These are phyloP conservation scores for Aspergillus fischeri DNA, from an alignment of 2,329 filamentous ascomycete species.

Conservation along the genomic window DNA sequence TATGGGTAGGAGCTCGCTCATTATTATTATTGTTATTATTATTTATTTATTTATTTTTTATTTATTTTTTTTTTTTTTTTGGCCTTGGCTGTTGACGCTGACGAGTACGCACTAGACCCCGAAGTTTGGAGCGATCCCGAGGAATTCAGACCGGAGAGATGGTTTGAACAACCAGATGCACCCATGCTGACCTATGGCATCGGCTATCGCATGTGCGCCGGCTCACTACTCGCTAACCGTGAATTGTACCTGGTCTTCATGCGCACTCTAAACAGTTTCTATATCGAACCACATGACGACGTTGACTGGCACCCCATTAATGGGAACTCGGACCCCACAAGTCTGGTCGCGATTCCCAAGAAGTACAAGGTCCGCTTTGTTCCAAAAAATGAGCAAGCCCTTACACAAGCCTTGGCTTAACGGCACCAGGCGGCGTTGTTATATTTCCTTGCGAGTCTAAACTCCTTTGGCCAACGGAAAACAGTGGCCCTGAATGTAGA, in stretches of 20 bases:
- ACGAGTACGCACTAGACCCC: conserved; percentile 36
- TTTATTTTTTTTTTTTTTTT: background rate
- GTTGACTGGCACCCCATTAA: conserved; percentile 57
- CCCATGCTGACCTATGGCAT: conserved; percentile 63
- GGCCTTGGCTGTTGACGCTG: background rate
- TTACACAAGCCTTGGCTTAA: conserved; percentile 41
- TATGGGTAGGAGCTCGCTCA: conserved; percentile 49
- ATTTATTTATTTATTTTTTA: too few relatives aligned
- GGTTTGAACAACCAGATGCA: conserved; percentile 60
- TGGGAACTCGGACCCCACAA: conserved; percentile 59
- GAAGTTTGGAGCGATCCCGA: conserved; percentile 57
- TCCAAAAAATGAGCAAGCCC: conserved; percentile 47
- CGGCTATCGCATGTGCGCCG: conserved; percentile 66
- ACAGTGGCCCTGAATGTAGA: background rate
- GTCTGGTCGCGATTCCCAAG: conserved; percentile 58
- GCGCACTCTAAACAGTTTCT: conserved; percentile 59
- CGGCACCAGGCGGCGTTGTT: conserved; percentile 1
- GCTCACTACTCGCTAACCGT: conserved; percentile 58
- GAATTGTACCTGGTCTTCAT: conserved; percentile 64
- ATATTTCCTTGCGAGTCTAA: background rate
- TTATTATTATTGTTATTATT: too few relatives aligned
- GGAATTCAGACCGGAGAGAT: conserved; percentile 58
- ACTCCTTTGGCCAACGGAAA: background rate
- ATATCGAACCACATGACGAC: conserved; percentile 51
- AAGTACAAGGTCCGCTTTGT: conserved; percentile 57